These are phyloP conservation scores for Leccinum fibrillosum DNA, from an alignment of 768 basidiomycete genomes.

Conservation along the genomic window DNA sequence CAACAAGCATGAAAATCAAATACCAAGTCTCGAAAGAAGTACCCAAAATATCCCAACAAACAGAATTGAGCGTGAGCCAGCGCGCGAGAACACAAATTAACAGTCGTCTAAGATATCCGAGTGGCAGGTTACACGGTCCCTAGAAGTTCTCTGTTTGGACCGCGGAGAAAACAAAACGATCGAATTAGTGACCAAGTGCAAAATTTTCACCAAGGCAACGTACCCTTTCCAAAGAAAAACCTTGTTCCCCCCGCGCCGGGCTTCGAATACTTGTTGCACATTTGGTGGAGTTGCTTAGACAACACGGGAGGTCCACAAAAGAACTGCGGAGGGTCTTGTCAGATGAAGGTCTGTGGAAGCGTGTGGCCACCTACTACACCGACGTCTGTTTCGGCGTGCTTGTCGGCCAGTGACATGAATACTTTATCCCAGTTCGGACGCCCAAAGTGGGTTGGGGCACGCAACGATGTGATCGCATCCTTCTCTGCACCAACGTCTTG, in stretches of 20 bases:
- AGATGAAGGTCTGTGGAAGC: not conserved
- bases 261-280: slow-evolving; percentile 83
- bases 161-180: not conserved
- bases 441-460: slow-evolving; percentile 92
- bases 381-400: slow-evolving; percentile 85
- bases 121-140: not conserved
- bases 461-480: slow-evolving; percentile 85
- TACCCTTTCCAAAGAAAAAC: slow-evolving; percentile 91
- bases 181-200: slow-evolving; percentile 1
- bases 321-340: slow-evolving; percentile 40
- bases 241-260: slow-evolving; percentile 68
- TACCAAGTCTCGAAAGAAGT: not conserved
- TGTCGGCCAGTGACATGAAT: slow-evolving; percentile 69
- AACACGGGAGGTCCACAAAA: slow-evolving; percentile 83
- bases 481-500: slow-evolving; percentile 92
- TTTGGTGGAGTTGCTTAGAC: slow-evolving; percentile 67
- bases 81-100: not conserved
- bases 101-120: not conserved
- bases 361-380: slow-evolving; percentile 57
- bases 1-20: not conserved
- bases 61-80: not conserved
- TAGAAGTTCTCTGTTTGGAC: slow-evolving; percentile 22
- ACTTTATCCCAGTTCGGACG: slow-evolving; percentile 83
- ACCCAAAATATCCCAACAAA: not conserved
- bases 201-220: slow-evolving; percentile 17